Conservation (phyloP, 768 basidiomycete genomes). For the Hericium alpestre region DNA sequence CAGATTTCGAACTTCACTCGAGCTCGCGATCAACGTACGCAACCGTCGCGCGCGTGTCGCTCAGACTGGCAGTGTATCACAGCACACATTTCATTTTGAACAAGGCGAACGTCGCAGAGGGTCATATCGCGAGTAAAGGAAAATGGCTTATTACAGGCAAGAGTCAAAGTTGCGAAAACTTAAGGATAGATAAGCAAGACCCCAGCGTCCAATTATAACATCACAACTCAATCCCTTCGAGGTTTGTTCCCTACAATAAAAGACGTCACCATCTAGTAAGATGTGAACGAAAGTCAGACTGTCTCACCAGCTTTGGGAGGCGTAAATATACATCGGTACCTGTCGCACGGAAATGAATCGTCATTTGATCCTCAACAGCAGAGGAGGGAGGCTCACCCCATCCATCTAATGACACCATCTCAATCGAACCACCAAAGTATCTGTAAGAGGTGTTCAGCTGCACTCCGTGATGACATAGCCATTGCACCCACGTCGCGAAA, state of each 20-base stretch:
- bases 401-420: slow-evolving; percentile 70
- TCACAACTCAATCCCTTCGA: slow-evolving; percentile 76
- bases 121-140: too few relatives aligned
- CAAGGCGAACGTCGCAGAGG: too few relatives aligned
- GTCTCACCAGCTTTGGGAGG: slow-evolving; percentile 65
- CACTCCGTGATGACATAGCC: slow-evolving; percentile 4
- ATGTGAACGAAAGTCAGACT: neutral
- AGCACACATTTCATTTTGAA: too few relatives aligned
- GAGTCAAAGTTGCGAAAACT: too few relatives aligned
- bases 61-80: too few relatives aligned
- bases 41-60: too few relatives aligned
- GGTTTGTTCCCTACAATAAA: slow-evolving; percentile 58
- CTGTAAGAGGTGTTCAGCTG: neutral
- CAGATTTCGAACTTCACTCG: too few relatives aligned
- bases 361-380: neutral
- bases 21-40: too few relatives aligned
- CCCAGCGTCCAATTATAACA: too few relatives aligned
- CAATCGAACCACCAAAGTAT: slow-evolving; percentile 76
- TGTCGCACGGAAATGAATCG: slow-evolving; percentile 18
- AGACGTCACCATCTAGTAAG: neutral
- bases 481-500: slow-evolving; percentile 53
- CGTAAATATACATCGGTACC: slow-evolving; percentile 78
- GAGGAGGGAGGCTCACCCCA: slow-evolving; percentile 49
- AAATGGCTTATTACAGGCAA: too few relatives aligned
- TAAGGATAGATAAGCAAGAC: too few relatives aligned